Conservation (phyloP, 768 basidiomycete genomes). For the Macrolepiota fuliginosa region DNA sequence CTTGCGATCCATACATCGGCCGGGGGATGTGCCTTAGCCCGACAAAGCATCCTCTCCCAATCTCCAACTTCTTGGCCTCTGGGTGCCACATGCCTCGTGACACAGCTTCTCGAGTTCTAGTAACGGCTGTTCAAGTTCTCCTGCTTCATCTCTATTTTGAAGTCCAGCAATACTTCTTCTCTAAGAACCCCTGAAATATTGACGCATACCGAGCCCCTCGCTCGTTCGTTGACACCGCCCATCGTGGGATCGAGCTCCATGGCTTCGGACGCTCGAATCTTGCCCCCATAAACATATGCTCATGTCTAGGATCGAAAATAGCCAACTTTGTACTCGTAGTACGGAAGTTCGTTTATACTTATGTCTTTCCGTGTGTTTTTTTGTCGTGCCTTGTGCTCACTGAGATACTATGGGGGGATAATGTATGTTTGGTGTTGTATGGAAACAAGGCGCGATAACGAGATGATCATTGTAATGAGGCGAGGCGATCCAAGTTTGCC, state of each 20-base stretch:
- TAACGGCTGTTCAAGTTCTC: neutral
- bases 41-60: neutral
- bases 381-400: neutral
- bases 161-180: neutral
- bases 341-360: neutral
- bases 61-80: neutral
- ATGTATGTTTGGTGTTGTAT: neutral
- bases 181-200: neutral
- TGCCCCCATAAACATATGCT: neutral
- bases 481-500: neutral
- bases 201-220: neutral
- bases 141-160: slow-evolving; percentile 1
- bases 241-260: neutral
- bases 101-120: slow-evolving; percentile 1
- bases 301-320: neutral
- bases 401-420: neutral
- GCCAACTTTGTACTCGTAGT: neutral
- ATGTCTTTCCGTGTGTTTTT: neutral
- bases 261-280: neutral
- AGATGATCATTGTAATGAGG: neutral
- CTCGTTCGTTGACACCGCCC: slow-evolving; percentile 2
- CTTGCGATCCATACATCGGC: neutral
- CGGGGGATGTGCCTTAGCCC: slow-evolving; percentile 2
- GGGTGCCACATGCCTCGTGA: slow-evolving; percentile 4
- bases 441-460: neutral